Base-by-base conservation (phyloP, 345 rosid genomes). In the Gossypium herbaceum region DNA sequence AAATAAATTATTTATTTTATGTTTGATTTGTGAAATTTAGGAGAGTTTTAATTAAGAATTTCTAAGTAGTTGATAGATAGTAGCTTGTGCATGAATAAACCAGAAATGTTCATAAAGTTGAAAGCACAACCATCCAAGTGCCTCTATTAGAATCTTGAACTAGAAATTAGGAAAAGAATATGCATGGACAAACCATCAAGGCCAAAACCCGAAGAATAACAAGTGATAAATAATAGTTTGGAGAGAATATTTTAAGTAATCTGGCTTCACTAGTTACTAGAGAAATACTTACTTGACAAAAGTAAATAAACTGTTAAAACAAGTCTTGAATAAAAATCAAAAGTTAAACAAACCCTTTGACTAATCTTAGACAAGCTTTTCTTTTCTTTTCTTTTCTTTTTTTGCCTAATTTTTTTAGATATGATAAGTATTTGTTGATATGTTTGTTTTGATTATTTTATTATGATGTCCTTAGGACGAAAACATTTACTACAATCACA, bases 121-220 rank as follows among this genome's bases (percentile, higher is more conserved):
- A 82, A 77, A 84, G 84, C 24, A 84, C 60, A 15, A 85, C 85
- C 89, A 85, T 86, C 90, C 92, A 88, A 10, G 70, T 72, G 29
- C 90, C 92, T 81, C 87, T 73, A 24, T 80, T 73, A 6, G 92
- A 76, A 52, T 87, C 76, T 56, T 89, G 91, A 66, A 89, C 92
- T 55, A 89, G 73, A 78, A 85, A 84, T 83, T 83, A 87, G n/a
- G 90, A 72, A 22, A 82, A 70, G 72, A 85, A 86, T 41, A 89
- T 90, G 66, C 29, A 27, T 27, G 29, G 81, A 82, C 20, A 81
- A 90, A 48, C 92, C 87, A 48, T 89, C 92, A 41, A 87, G 71
- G 27, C 92, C 92, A 50, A 89, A 57, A 59, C 81, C 9, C 90
- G 87, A 48, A 74, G 70, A 55, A 75, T 54, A 27, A 87, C 17